Conservation (phyloP, 2,329 filamentous ascomycete species). For the Diaporthe vexans region DNA sequence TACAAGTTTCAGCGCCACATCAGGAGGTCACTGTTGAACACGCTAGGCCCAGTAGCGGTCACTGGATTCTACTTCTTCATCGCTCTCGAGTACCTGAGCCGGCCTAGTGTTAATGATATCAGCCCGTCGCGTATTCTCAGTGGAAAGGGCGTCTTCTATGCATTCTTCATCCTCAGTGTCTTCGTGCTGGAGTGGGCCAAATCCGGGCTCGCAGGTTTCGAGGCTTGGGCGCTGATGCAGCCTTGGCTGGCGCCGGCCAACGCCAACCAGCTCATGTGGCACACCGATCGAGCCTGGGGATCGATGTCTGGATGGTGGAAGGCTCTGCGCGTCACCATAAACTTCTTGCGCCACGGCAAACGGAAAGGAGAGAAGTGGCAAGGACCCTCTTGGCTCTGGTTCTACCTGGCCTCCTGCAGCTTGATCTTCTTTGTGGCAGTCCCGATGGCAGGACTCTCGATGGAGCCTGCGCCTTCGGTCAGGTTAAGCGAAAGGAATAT, state of each 20-base stretch:
- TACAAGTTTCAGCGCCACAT: background rate
- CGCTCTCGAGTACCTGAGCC: background rate
- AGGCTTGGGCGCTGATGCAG: slow-evolving; percentile 15
- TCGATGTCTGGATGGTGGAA: slow-evolving; percentile 9
- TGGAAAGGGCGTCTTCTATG: slow-evolving; percentile 1
- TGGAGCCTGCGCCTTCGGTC: background rate
- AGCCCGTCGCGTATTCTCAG: background rate
- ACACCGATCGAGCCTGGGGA: background rate
- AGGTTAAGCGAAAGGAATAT: slow-evolving; percentile 1
- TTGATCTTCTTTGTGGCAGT: background rate
- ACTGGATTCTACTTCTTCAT: slow-evolving; percentile 13
- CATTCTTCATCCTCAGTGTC: slow-evolving; percentile 1
- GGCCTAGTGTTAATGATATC: slow-evolving; percentile 6
- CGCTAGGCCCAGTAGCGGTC: background rate
- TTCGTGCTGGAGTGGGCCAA: slow-evolving; percentile 8
- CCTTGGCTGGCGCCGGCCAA: slow-evolving; percentile 2
- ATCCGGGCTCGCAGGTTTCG: slow-evolving; percentile 1
- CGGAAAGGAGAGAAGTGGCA: background rate
- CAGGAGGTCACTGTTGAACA: slow-evolving; percentile 8
- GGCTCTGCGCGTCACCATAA: slow-evolving; percentile 5
- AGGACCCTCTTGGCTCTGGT: slow-evolving; percentile 2
- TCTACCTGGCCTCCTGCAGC: slow-evolving; percentile 11
- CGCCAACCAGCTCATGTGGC: slow-evolving; percentile 13
- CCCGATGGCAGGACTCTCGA: background rate
- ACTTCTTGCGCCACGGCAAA: background rate